phyloP scores from a whole-genome alignment of 441 rosid genomes.

The Erodium chrysanthum region DNA sequence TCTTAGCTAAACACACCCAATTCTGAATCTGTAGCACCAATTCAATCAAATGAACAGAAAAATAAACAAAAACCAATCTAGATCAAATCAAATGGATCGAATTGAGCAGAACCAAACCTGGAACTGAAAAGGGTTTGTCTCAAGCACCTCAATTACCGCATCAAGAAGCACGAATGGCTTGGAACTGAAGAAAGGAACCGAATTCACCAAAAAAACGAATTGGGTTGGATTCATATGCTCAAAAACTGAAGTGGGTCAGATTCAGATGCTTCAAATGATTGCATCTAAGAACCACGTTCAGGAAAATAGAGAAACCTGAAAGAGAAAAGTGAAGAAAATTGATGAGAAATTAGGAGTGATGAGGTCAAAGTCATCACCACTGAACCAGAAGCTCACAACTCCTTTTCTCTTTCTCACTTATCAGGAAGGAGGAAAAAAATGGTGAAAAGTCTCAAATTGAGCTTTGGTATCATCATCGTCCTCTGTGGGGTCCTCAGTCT shows the following conservation, averaged over 20 bases:
- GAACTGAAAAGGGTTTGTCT: slow-evolving; percentile 12
- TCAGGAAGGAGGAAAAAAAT: neutral
- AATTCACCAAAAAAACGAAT: slow-evolving; percentile 4
- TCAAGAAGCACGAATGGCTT: neutral
- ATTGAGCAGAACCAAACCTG: slow-evolving; percentile 16
- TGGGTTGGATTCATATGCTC: slow-evolving; percentile 14
- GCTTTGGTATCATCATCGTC: slow-evolving; percentile 2
- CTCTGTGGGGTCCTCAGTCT: slow-evolving; percentile 2
- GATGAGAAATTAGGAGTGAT: neutral
- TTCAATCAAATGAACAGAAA: neutral
- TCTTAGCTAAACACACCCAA: neutral
- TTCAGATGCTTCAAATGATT: neutral
- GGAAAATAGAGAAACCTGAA: neutral
- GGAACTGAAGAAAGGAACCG: neutral
- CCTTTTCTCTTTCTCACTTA: neutral
- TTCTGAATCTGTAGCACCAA: neutral
- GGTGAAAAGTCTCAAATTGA: neutral
- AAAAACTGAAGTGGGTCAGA: neutral
- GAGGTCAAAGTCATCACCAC: slow-evolving; percentile 3
- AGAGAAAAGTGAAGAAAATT: neutral
- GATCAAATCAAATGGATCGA: neutral
- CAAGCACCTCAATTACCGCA: slow-evolving; percentile 12
- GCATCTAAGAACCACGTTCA: neutral
- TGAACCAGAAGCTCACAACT: neutral
- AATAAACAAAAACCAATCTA: neutral